Evolutionary conservation across 352 stramenopile genomes (phyloP).

Genomic region (Pythium pyrilobum): DNA sequence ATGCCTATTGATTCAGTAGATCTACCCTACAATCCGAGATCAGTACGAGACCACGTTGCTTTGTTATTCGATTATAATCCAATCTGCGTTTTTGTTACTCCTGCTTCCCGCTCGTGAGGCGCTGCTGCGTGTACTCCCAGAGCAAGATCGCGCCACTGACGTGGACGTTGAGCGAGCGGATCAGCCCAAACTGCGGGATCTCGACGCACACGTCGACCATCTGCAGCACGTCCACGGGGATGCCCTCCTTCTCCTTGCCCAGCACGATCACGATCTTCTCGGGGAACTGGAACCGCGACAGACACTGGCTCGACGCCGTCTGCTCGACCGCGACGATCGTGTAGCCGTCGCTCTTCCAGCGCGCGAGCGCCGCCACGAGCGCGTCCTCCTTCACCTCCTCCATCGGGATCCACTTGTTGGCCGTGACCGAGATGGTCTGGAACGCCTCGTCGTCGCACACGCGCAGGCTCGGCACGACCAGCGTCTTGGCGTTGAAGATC

Average conservation of each 20-base stretch:
- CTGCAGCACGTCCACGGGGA: slow-evolving; percentile 93
- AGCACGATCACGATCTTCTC: slow-evolving; percentile 92
- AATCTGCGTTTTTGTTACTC: neutral
- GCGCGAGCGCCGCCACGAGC: slow-evolving; percentile 29
- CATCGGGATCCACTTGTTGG: slow-evolving; percentile 94
- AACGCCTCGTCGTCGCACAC: slow-evolving; percentile 88
- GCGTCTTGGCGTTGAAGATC: slow-evolving; percentile 90
- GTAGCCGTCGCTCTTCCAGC: slow-evolving; percentile 86
- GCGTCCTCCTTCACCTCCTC: slow-evolving; percentile 74
- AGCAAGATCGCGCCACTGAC: slow-evolving; percentile 94
- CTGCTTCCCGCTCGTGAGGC: slow-evolving; percentile 3
- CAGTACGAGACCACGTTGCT: too few relatives aligned
- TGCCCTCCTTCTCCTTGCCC: slow-evolving; percentile 96
- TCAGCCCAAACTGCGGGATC: slow-evolving; percentile 97
- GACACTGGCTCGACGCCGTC: slow-evolving; percentile 87
- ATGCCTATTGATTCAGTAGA: too few relatives aligned
- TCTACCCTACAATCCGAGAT: too few relatives aligned
- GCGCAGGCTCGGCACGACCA: slow-evolving; percentile 87
- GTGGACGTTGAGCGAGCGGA: slow-evolving; percentile 97
- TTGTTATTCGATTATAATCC: too few relatives aligned
- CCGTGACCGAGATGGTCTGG: slow-evolving; percentile 88
- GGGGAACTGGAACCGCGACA: slow-evolving; percentile 83
- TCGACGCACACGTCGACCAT: slow-evolving; percentile 95
- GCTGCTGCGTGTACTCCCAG: slow-evolving; percentile 96
- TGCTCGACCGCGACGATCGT: slow-evolving; percentile 94